Evolutionary conservation across 2,329 filamentous ascomycete species (phyloP), one percentile per base, ranked within the genome.

Genomic region (Gnomoniopsis sp.): DNA sequence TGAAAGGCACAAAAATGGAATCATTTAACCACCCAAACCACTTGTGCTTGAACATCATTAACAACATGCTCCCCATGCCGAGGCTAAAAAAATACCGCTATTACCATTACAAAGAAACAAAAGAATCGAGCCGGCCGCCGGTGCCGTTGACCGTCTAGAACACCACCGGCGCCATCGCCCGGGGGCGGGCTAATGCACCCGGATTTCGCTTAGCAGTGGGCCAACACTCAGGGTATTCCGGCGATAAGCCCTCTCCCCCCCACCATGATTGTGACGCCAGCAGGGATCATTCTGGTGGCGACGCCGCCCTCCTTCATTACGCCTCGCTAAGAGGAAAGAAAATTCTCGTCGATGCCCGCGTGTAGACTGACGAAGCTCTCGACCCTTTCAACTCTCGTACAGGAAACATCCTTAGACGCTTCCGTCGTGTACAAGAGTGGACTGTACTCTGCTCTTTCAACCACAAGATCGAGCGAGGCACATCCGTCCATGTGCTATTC

Each of bases 401-500:
- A 8, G 26, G 26, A 30, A 30, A 4, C 26, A 4, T 30, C 8
- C 8, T 30, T 30, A 30, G 26, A 30, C 26, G 8, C 26, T 30
- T 30, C 8, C 8, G 4, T 30, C 26, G 26, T 30, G 26, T 30
- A 30, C 8, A 30, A 30, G 47, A 49, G 7, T 30, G 26, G 47
- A 19, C 7, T n/a, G 11, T 19, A 21, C 49, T 56, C 53, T 19
- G 41, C 21, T 49, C 54, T 44, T 46, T 61, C 60, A 63, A 53
- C 62, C 56, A 49, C 57, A 12, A 52, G 54, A 59, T 61, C 55
- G 65, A 70, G 73, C 55, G 65, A 70, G 73, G 73, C 75, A 68
- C 74, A 71, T 69, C 64, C 53, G 52, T 72, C 65, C 64, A 81
- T 82, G 79, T 74, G 77, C 75, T 75, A 67, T 59, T 59, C 64